These are phyloP conservation scores for Pythium scleroteichum DNA, from an alignment of 352 stramenopile species.

Conservation along the genomic window DNA sequence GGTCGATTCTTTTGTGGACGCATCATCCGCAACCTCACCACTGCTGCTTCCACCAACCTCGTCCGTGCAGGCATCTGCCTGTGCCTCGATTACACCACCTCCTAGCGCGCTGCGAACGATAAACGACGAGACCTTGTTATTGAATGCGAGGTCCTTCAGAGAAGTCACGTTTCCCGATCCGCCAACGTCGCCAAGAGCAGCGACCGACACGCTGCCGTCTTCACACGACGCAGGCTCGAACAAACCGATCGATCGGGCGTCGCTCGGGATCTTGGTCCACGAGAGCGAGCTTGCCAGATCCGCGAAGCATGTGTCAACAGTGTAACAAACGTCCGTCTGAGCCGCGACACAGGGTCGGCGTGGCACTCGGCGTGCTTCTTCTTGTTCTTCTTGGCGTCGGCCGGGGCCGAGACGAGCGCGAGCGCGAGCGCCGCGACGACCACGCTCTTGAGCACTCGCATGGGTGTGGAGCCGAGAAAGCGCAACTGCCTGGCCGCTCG, in stretches of 20 bases:
- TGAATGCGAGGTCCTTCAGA: neutral
- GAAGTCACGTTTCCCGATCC: neutral
- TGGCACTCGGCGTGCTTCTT: slow-evolving; percentile 4
- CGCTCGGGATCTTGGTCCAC: neutral
- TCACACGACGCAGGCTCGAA: neutral
- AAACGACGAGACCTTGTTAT: neutral
- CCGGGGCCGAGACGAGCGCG: neutral
- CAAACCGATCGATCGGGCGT: neutral
- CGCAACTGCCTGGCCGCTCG: too few species aligned
- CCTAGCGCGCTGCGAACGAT: neutral
- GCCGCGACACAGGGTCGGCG: neutral
- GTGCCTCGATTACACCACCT: too few species aligned
- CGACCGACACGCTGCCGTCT: neutral
- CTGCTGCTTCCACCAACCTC: too few species aligned
- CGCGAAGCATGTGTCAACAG: too few species aligned
- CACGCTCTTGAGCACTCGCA: slow-evolving; percentile 1
- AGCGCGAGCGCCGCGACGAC: slow-evolving; percentile 5
- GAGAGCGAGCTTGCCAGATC: neutral
- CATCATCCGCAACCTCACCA: too few species aligned
- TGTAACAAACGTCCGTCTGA: too few species aligned
- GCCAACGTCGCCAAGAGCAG: neutral
- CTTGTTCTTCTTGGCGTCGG: slow-evolving; percentile 9
- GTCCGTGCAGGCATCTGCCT: too few species aligned
- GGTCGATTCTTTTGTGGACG: too few species aligned
- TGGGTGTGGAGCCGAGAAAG: neutral